Evolutionary conservation across 23 red algal genomes (phyloP), one percentile per base, ranked within the genome.

Genomic region (Cyanidioschyzon merolae): DNA sequence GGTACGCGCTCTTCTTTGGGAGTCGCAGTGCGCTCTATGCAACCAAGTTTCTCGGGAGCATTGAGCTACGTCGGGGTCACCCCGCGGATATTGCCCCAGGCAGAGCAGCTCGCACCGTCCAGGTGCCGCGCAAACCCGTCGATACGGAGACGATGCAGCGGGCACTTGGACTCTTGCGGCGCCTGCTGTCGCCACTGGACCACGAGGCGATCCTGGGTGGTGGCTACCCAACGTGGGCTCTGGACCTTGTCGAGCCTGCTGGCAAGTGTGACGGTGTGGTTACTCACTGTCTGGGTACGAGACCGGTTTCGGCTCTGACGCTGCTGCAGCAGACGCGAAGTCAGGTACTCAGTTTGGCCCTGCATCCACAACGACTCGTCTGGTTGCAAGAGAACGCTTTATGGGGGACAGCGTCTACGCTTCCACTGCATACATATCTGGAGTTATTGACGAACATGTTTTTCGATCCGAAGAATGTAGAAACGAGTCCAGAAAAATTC

Each of bases 91-190:
- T 32, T 32, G 29, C n/a, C 63, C 12, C 29, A 27, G 29, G 12
- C 12, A 15, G 63, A 12, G 21, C 45, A 54, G 45, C 45, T 7
- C 7, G 12, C 12, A 21, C 45, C 21, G 32, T 1, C 27, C 39
- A 37, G 18, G 74, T 76, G 36, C 75, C 75, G 40, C 75, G 38
- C 24, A 39, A 45, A 30, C 75, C 75, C 1, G 36, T 77, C 39
- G 30, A 39, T 45, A 40, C 39, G 26, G 75, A 39, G 0, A 39
- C 26, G 24, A 40, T 51, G 75, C 39, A 0, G 24, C 38, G 41
- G 30, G 75, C 75, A 40, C 36, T 77, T 1, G 18, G 16, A n/a
- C 75, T 77, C 21, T 1, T 77, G 29, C n/a, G 7, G 12, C 63
- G 63, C 2, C 29, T 71, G 63, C 21, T 71, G 30, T 71, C 63